A percentile compares a stretch with the other conserved stretches of the same genome.
These are phyloP conservation scores for Metschnikowia henanensis DNA, from an alignment of 805 yeast species.

Conservation along the genomic window DNA sequence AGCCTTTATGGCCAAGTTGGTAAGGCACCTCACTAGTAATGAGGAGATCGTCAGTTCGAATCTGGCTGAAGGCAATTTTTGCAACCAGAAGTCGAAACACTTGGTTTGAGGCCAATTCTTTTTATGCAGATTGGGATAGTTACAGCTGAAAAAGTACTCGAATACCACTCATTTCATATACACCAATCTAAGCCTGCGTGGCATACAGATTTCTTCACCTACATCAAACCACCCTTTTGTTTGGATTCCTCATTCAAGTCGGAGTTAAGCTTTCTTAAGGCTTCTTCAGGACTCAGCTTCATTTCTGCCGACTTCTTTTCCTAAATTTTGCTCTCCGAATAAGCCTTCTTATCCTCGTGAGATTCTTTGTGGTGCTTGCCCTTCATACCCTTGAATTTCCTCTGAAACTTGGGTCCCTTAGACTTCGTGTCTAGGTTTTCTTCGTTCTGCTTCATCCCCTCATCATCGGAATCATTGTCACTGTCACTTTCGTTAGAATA, in stretches of 20 bases:
- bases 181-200: no score
- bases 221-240: neutral
- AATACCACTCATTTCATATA: no score
- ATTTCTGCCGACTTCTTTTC: no score
- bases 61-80: constrained; percentile 17
- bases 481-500: neutral
- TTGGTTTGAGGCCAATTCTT: no score
- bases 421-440: neutral
- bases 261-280: neutral
- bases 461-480: neutral
- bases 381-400: neutral
- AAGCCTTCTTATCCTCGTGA: neutral
- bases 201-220: neutral
- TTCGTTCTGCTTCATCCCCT: neutral
- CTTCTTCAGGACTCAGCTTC: neutral
- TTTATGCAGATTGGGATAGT: neutral
- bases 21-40: neutral
- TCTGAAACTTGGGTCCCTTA: neutral
- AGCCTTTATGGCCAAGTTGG: constrained; percentile 18
- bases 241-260: neutral
- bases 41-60: constrained; percentile 10
- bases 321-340: neutral
- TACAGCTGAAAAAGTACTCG: no score
- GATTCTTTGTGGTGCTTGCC: neutral
- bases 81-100: neutral